Evolutionary conservation across 2,329 filamentous ascomycete genomes (phyloP), one percentile per base, ranked within the genome.

Genomic region (Endothia cerciana): DNA sequence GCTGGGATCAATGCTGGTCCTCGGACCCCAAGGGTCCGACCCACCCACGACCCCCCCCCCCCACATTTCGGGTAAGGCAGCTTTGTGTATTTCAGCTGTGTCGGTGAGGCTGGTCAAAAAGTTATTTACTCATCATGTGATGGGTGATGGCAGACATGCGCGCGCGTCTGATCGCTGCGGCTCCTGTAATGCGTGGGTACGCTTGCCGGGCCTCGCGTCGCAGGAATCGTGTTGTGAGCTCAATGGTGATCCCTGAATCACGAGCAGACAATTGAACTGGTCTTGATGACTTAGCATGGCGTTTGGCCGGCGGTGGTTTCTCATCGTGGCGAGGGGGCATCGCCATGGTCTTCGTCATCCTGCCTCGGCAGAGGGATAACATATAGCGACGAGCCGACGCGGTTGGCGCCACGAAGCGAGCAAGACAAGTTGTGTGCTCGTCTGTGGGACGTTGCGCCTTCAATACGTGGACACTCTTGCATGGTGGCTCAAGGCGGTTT

Each of bases 1-100:
- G 25, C 65, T 53, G 40, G 65, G 65, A 67, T 64, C 33, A 53
- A 43, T 58, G n/a, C 40, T 62, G 19, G 58, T 22, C 25, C 51
- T 36, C 30, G 28, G 19, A 28, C 51, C 51, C 40, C 65, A 67
- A 60, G 65, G 62, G 59, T 65, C 40, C 56, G 62, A 30, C n/a
- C 36, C 49, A 40, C 45, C 56, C 22, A 49, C 40, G 45, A 30
- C 28, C 22, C 5, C 15, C 22, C 40, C 28, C 36, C 62, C 63
- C 65, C 65, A 65, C 65, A 47, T 19, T 41, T 60, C 47, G 40
- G n/a, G 45, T 51, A 28, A 60, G 47, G 56, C 51, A 19, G 28
- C 36, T 40, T 41, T 41, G 19, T 40, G 33, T 57, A n/a, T 40
- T 57, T 10, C 36, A 41, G 57, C 17, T 30, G 25, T 59, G 22